Percentiles rank a stretch among this genome's conserved stretches.
phyloP scores from a whole-genome alignment of 1,139 yeast species.

The Candida tetrigidarum region DNA sequence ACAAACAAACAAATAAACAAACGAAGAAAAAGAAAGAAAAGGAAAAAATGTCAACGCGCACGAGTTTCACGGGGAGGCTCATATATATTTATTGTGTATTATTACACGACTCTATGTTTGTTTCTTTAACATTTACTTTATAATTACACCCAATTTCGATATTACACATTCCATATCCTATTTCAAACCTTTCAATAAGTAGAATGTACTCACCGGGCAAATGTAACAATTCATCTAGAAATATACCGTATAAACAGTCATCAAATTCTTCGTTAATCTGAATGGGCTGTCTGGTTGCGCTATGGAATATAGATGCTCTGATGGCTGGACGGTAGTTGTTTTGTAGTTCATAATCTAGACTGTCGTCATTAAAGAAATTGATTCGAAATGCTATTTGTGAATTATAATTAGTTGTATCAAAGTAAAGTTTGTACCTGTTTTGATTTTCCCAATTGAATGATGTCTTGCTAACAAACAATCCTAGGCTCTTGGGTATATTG shows the following conservation, averaged over 20 bases:
- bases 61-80: too few relatives aligned
- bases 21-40: neutral
- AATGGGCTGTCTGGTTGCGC: constrained; percentile 29
- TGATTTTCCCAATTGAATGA: constrained; percentile 40
- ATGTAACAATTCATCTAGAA: constrained; percentile 33
- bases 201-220: constrained; percentile 38
- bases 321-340: constrained; percentile 42
- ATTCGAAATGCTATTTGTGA: constrained; percentile 31
- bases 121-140: constrained; percentile 10
- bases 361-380: constrained; percentile 22
- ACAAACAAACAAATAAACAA: too few relatives aligned
- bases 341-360: constrained; percentile 24
- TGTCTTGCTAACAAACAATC: constrained; percentile 34
- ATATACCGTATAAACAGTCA: constrained; percentile 48
- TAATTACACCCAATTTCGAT: constrained; percentile 41
- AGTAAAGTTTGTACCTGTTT: constrained; percentile 39
- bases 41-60: neutral
- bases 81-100: neutral
- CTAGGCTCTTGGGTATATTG: constrained; percentile 33
- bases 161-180: constrained; percentile 42
- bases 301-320: constrained; percentile 49
- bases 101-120: constrained; percentile 5
- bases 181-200: constrained; percentile 53
- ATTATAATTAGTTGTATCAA: constrained; percentile 25
- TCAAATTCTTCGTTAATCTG: constrained; percentile 45